Base-by-base conservation (phyloP, 257 asterid species). In the Solanum dulcamara region DNA sequence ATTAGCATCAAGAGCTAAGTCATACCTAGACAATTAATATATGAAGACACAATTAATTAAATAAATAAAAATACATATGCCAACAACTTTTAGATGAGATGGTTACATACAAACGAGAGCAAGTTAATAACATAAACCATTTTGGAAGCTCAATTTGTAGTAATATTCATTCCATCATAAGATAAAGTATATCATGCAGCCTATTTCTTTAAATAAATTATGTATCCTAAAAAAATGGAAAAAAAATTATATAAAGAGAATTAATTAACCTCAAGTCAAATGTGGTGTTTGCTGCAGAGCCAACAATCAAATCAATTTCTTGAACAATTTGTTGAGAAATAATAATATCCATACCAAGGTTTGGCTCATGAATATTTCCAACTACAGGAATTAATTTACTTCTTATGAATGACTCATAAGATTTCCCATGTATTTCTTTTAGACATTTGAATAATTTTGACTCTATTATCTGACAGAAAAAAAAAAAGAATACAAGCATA, bases 1-100 rank as follows among this genome's bases (percentile, higher is more conserved):
- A 7, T 92, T 86, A 33, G 83, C 57, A 5, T 91, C 91, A 10
- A 92, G 38, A 28, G 90, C 57, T 26, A 84, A 67, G 24, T 67
- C 75, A 67, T 67, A 67, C 44, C 75, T 67, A 32, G 3, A 66
- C 0, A 26, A 24, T 60, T n/a, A n/a, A 13, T 4, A 24, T 17
- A 60, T n/a, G 67, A 59, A 60, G 18, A 60, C 35, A 26, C 9
- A 60, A 62, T 28, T 26, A 0, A 62, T 12, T 28, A 28, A 64
- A 14, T 2, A 12, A 28, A 2, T 4, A 28, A 28, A 64, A 28
- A 0, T 1, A 0, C 1, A 1, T 0, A n/a, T 6, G 6, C 2
- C 15, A 18, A 15, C 1, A 66, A 3, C 0, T 66, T 30, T 66
- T 15, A 15, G 2, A 66, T 30, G 3, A 30, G 4, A 30, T 66